Base-by-base conservation (phyloP, 2,329 filamentous ascomycete species). In the Arthrobotrys conoides region DNA sequence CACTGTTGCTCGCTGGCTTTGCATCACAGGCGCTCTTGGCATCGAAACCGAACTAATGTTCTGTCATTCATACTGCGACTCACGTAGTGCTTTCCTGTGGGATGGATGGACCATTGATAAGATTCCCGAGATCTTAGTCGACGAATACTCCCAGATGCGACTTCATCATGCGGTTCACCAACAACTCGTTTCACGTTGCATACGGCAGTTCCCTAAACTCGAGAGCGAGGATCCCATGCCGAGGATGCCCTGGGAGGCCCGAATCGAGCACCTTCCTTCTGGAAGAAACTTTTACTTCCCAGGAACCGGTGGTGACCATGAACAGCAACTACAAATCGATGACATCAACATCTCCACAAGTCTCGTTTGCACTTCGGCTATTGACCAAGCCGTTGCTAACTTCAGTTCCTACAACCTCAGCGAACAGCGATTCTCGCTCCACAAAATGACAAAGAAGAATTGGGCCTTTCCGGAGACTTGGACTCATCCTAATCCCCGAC, bases 371-470 rank as follows among this genome's bases (percentile, higher is more conserved):
- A 69, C 70, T 38, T 77, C 73, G 8, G 53, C 73, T 18, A 71
- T 77, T 30, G 61, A 77, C 38, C 71, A 55, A 9, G 16, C 71
- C 2, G 73, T 71, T 16, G n/a, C 67, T 8, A 71, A 77, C 22
- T 77, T 77, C 36, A 61, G 63, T 18, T 41, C 49, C 44, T 77
- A 77, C 61, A 18, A 33, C 6, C 53, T 71, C 9, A 64, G 61
- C 20, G 67, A 77, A 18, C 70, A 77, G 44, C 18, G 61, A 64
- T 51, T 87, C 41, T 93, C 96, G 81, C 86, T 96, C 81, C 91
- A 95, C 82, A 89, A 92, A 71, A 90, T 95, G 81, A 90, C 91
- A 24, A 87, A 89, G 65, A 86, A 85, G 9, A 87, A 88, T 0
- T 84, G 88, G 38, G 88, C 88, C 1, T 85, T 85, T 38, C 84